Evolutionary conservation across 805 yeast genomes (phyloP).

Genomic region (Saccharomycopsis guyanensis): DNA sequence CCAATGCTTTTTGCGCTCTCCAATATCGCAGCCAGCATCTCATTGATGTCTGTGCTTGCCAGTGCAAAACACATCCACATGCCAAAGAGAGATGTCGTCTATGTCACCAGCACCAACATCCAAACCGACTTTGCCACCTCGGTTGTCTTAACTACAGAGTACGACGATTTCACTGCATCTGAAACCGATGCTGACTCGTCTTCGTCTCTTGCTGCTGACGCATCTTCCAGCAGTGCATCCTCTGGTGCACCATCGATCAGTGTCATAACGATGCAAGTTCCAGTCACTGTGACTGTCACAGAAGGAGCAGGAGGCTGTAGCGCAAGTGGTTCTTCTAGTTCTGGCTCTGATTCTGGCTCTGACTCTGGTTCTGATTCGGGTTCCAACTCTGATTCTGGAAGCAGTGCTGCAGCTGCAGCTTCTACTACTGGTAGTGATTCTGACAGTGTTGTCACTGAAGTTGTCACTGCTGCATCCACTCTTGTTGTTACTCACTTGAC

Average conservation of each 20-base stretch:
- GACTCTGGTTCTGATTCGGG: too few relatives aligned
- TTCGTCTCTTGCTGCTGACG: not conserved
- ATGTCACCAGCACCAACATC: not conserved
- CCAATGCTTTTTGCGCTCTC: too few relatives aligned
- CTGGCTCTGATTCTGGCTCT: too few relatives aligned
- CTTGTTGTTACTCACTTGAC: not conserved
- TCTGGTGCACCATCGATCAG: not conserved
- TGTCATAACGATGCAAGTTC: not conserved
- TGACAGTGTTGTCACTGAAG: not conserved
- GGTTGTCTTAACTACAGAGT: not conserved
- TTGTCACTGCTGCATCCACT: not conserved
- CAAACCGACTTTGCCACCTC: not conserved
- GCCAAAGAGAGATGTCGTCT: slow-evolving; percentile 2
- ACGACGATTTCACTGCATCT: not conserved
- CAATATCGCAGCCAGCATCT: too few relatives aligned
- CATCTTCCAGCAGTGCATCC: not conserved
- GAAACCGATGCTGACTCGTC: not conserved
- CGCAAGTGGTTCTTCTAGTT: not conserved
- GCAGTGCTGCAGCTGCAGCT: not conserved
- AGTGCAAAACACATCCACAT: too few relatives aligned
- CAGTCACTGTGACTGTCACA: not conserved
- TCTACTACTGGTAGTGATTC: not conserved
- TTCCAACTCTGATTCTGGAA: not conserved
- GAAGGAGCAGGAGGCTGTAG: not conserved
- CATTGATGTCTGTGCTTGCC: too few relatives aligned